Base-by-base conservation (phyloP, 2,329 filamentous ascomycete genomes). In the Ceratocystis smalleyi region DNA sequence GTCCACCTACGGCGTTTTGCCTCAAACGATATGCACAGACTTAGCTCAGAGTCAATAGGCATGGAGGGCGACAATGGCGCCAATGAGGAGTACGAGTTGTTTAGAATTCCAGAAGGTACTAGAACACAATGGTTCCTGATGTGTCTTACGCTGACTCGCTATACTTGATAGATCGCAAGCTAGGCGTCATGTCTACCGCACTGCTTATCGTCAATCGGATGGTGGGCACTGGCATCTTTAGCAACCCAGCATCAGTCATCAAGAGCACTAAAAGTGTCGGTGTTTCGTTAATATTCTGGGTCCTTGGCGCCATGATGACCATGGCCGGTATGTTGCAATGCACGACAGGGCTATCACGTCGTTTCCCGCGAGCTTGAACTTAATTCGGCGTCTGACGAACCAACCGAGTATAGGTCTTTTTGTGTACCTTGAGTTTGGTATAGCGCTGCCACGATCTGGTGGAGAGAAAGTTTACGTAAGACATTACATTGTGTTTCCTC, bases 391-490 rank as follows among this genome's bases (percentile, higher is more conserved):
- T 40, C 35, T 40, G 35, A 40, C 35, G 3, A 40, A 5, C 15
- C 10, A 40, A 40, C 1, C 35, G 35, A 2, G 82, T 82, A 68
- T 78, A 68, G 83, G 83, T 24, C 75, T 85, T 12, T 80, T 78
- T 64, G 81, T 86, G 3, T 85, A 81, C 70, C 77, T 86, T 60
- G 83, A 85, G 69, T 85, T 84, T 68, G 83, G 83, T 27, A 76
- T 83, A 3, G 81, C 81, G 3, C 83, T 85, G 43, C 83, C 83
- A 1, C 76, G 79, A 43, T 83, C 81, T 15, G 83, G 83, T 15
- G 83, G 83, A 22, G 83, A 85, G 68, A 86, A 86, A 75, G 83
- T 84, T 71, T 86, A 86, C 69, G 64, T 65, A 63, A n/a, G 64
- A 63, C 4, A 40, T 7, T 0, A n/a, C 12, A 30, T 17, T 8